Percentiles rank a stretch among this genome's conserved stretches.
These are phyloP conservation scores for Odontarrhena argentea DNA, from an alignment of 345 rosid species.

Conservation along the genomic window DNA sequence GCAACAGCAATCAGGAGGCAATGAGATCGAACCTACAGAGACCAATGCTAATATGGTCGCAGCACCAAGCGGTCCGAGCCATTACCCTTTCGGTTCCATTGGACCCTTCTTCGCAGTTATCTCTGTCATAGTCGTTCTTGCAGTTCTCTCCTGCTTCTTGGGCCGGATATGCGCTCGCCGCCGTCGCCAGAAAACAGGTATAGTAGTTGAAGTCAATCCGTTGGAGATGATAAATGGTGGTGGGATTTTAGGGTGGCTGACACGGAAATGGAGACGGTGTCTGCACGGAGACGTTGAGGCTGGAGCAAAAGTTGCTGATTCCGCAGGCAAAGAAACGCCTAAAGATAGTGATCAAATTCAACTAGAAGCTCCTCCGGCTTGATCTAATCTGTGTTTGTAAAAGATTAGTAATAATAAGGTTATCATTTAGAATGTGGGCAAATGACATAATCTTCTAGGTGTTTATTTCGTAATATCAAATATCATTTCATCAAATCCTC, in stretches of 20 bases:
- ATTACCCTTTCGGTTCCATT: conserved; percentile 56
- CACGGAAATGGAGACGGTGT: conserved; percentile 41
- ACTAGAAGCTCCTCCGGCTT: conserved; percentile 25
- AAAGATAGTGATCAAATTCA: conserved; percentile 22
- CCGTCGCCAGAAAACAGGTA: conserved; percentile 7
- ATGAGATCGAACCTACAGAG: conserved; percentile 27
- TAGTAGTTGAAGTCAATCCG: conserved; percentile 38
- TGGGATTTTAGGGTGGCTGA: conserved; percentile 52
- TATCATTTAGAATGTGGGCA: neutral
- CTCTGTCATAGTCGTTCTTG: conserved; percentile 54
- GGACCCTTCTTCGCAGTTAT: conserved; percentile 76
- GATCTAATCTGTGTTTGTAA: neutral
- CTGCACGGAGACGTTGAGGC: conserved; percentile 48
- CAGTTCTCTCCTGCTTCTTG: conserved; percentile 59
- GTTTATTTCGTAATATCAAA: conserved; percentile 1
- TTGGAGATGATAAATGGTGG: conserved; percentile 46
- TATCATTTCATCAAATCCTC: neutral
- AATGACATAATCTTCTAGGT: neutral
- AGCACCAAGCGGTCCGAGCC: conserved; percentile 28
- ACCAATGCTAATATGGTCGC: conserved; percentile 30
- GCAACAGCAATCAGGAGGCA: conserved; percentile 27
- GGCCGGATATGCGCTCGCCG: conserved; percentile 55
- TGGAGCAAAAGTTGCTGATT: conserved; percentile 47
- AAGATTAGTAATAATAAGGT: neutral
- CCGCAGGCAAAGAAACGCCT: conserved; percentile 23